Conservation (phyloP, 2,329 filamentous ascomycete species). For the Talaromyces albobiverticillius region DNA sequence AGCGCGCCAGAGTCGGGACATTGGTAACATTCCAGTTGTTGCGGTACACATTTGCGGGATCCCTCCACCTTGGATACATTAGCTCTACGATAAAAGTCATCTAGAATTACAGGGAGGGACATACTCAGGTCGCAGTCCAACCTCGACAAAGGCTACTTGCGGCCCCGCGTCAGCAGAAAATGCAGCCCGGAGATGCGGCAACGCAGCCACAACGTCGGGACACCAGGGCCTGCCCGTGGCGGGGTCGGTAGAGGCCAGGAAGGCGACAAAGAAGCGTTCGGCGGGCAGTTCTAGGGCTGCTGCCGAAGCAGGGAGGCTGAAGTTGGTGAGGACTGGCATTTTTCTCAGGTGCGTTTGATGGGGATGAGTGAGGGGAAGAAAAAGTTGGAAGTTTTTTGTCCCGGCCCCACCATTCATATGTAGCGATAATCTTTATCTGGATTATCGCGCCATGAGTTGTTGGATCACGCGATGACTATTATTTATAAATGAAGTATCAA, state of each 20-base stretch:
- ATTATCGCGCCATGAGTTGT: too few relatives aligned
- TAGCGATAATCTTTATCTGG: too few relatives aligned
- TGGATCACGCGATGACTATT: too few relatives aligned
- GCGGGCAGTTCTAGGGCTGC: slow-evolving; percentile 27
- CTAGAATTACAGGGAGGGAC: slow-evolving; percentile 12
- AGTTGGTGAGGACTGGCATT: slow-evolving; percentile 28
- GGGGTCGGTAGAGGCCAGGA: slow-evolving; percentile 35
- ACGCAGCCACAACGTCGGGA: slow-evolving; percentile 37
- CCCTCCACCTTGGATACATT: slow-evolving; percentile 30
- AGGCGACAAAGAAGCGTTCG: slow-evolving; percentile 30
- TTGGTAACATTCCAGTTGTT: slow-evolving; percentile 32
- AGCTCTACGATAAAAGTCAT: too few relatives aligned
- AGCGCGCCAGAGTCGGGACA: slow-evolving; percentile 36
- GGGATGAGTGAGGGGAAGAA: not conserved
- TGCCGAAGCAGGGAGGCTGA: slow-evolving; percentile 19
- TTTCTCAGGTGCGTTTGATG: not conserved
- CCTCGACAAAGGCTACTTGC: slow-evolving; percentile 28
- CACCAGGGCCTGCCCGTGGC: slow-evolving; percentile 39
- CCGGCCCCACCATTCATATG: too few relatives aligned
- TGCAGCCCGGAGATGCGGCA: slow-evolving; percentile 30
- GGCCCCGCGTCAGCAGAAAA: slow-evolving; percentile 27
- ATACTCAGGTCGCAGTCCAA: slow-evolving; percentile 35
- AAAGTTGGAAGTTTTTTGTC: too few relatives aligned
- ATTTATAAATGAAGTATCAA: too few relatives aligned
- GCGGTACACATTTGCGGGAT: slow-evolving; percentile 31